Conservation (phyloP, 495 filamentous ascomycete genomes). For the Penicillium riverlandense region DNA sequence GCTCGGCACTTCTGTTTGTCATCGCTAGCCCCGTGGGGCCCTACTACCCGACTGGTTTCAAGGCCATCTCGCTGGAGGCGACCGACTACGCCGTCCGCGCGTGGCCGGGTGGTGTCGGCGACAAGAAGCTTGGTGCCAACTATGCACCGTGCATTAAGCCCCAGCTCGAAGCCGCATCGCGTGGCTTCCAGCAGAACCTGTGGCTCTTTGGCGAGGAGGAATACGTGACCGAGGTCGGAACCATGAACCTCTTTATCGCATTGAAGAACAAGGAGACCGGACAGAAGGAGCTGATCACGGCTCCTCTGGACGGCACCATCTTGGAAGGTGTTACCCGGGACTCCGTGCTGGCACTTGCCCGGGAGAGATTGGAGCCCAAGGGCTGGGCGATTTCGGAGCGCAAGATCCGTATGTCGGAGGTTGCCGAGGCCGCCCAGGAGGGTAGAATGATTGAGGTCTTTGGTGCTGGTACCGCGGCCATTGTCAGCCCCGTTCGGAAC, state of each 20-base stretch:
- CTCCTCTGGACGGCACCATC: conserved; percentile 95
- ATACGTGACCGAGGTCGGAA: conserved; percentile 91
- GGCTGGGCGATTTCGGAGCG: conserved; percentile 86
- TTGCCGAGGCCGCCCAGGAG: conserved; percentile 72
- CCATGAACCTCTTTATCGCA: conserved; percentile 94
- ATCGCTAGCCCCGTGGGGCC: conserved; percentile 97
- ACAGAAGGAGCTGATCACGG: conserved; percentile 82
- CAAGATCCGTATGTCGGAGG: conserved; percentile 79
- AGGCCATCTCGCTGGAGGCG: conserved; percentile 87
- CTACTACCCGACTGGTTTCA: conserved; percentile 97
- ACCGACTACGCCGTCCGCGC: conserved; percentile 92
- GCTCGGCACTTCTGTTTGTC: conserved; percentile 82
- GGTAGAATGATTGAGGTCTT: conserved; percentile 88
- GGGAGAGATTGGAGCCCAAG: conserved; percentile 72
- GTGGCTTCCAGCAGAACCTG: conserved; percentile 95
- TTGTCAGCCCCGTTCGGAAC: conserved; percentile 65
- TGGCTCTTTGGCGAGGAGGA: conserved; percentile 96
- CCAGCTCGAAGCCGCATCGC: conserved; percentile 78
- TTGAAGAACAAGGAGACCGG: conserved; percentile 75
- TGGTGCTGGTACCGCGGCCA: conserved; percentile 81
- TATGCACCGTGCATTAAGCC: conserved; percentile 95
- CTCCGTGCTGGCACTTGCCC: conserved; percentile 73
- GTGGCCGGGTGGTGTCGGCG: conserved; percentile 94
- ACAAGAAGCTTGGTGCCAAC: conserved; percentile 97
- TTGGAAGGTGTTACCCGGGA: conserved; percentile 90